These are phyloP conservation scores for Yamadazyma conglobata DNA, from an alignment of 1,139 yeast species.

Conservation along the genomic window DNA sequence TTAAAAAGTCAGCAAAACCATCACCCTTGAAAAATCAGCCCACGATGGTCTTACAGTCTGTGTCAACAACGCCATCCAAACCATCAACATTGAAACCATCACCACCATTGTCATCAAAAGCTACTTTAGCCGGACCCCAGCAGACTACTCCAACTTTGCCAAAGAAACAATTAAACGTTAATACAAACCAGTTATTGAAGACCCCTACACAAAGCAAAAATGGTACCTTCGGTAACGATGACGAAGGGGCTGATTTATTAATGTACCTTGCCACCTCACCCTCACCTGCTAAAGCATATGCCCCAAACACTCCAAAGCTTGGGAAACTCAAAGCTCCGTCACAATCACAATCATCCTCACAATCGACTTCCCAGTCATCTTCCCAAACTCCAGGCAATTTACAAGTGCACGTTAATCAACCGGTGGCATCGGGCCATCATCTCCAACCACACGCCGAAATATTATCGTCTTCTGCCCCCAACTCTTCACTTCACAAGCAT, in stretches of 20 bases:
- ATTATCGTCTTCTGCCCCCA: conserved; percentile 14
- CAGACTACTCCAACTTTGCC: conserved; percentile 36
- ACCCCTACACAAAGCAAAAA: conserved; percentile 36
- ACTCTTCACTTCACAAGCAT: conserved; percentile 16
- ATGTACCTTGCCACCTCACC: conserved; percentile 87
- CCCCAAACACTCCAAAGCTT: conserved; percentile 31
- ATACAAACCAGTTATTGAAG: conserved; percentile 20
- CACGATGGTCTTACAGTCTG: conserved; percentile 39
- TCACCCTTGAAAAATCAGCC: conserved; percentile 28
- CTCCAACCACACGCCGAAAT: not conserved
- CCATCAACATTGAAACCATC: conserved; percentile 32
- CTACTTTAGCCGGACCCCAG: conserved; percentile 10
- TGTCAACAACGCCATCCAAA: conserved; percentile 19
- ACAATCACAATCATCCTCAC: conserved; percentile 3
- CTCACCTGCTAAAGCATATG: conserved; percentile 55
- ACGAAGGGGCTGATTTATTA: conserved; percentile 80
- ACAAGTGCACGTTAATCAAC: no score
- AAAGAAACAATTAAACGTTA: conserved; percentile 20
- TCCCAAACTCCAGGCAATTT: no score
- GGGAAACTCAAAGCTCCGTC: conserved; percentile 4
- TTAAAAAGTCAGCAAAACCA: conserved; percentile 23
- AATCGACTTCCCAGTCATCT: not conserved
- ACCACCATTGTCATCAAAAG: conserved; percentile 25
- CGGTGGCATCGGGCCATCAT: no score
- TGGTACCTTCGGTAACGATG: conserved; percentile 38